Evolutionary conservation across 2,329 filamentous ascomycete genomes (phyloP), one percentile per base, ranked within the genome.

Genomic region (Cytospora leucostoma): DNA sequence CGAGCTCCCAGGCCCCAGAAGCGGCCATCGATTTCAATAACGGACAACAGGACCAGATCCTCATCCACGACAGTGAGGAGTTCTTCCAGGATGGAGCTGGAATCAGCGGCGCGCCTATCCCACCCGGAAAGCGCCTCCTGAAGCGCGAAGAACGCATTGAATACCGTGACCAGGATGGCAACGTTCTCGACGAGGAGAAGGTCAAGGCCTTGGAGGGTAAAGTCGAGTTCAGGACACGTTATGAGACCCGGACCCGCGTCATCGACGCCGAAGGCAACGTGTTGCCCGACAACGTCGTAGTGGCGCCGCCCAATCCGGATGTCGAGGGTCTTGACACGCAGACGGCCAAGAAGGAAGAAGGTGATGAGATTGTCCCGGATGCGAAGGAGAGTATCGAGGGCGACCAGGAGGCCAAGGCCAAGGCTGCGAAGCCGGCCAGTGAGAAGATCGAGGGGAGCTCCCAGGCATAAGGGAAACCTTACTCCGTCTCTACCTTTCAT

Each of bases 81-180:
- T 58, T 61, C 47, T 63, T 61, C 64, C 60, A 65, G 40, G 53
- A 64, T 19, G 12, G 11, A 11, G 73, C 71, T 44, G 69, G 69
- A 44, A 78, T 82, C 65, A 84, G 82, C 21, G 80, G 78, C 50
- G 80, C 82, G 7, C 80, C 83, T 77, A 69, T 75, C 80, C 69
- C 83, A 72, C 69, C 82, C 6, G 78, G 75, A 51, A 80, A 83
- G 69, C 77, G 78, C 61, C 70, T 86, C 4, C 61, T 87, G 51
- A 77, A 76, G 50, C 79, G 87, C 61, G 91, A 96, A 76, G 91
- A 97, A 78, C 89, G 88, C 69, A 81, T 98, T 54, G 95, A 98
- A 78, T 99, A 97, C 78, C 90, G 95, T 60, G 95, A 98, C 75
- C 92, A 97, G 76, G 83, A 96, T 70, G 95, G 95, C 68, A 97